Evolutionary conservation across 495 filamentous ascomycete species (phyloP).

Genomic region (Achaetomiella virescens): DNA sequence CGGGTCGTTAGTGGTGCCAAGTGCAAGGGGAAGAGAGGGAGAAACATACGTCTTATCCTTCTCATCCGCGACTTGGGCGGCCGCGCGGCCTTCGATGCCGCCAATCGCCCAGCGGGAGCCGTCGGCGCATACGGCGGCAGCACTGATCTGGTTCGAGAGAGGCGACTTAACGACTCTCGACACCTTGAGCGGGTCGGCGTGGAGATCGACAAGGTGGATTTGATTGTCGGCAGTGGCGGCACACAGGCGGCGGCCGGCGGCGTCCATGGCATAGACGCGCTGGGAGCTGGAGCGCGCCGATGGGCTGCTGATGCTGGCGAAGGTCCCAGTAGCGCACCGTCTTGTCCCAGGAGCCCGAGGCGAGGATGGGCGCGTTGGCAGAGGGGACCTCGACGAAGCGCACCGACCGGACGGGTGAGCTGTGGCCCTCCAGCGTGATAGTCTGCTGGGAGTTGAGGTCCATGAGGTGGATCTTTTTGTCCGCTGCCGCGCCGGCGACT

Average conservation of each 20-base stretch:
- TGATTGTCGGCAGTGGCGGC: constrained; percentile 82
- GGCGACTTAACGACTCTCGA: constrained; percentile 80
- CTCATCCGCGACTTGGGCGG: constrained; percentile 83
- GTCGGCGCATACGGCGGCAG: constrained; percentile 78
- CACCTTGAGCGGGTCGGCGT: constrained; percentile 62
- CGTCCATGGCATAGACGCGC: constrained; percentile 82
- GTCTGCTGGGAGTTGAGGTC: constrained; percentile 55
- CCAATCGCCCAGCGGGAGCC: constrained; percentile 80
- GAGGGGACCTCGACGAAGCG: constrained; percentile 60
- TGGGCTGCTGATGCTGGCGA: constrained; percentile 52
- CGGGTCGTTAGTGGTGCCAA: not conserved
- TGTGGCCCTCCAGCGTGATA: constrained; percentile 65
- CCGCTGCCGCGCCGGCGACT: constrained; percentile 65
- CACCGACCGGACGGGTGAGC: constrained; percentile 63
- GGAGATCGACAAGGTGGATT: constrained; percentile 77
- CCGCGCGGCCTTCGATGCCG: constrained; percentile 83
- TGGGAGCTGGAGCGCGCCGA: constrained; percentile 64
- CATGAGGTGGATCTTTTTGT: constrained; percentile 70
- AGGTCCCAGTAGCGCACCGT: constrained; percentile 89
- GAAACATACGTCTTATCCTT: constrained; percentile 64
- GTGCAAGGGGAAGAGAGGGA: not conserved
- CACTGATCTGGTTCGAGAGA: constrained; percentile 81
- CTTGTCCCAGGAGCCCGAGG: constrained; percentile 88
- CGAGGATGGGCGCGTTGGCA: constrained; percentile 53
- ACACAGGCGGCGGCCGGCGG: constrained; percentile 69